phyloP scores from a whole-genome alignment of 2,329 filamentous ascomycete species.

The Aaosphaeria pasadenensis region DNA sequence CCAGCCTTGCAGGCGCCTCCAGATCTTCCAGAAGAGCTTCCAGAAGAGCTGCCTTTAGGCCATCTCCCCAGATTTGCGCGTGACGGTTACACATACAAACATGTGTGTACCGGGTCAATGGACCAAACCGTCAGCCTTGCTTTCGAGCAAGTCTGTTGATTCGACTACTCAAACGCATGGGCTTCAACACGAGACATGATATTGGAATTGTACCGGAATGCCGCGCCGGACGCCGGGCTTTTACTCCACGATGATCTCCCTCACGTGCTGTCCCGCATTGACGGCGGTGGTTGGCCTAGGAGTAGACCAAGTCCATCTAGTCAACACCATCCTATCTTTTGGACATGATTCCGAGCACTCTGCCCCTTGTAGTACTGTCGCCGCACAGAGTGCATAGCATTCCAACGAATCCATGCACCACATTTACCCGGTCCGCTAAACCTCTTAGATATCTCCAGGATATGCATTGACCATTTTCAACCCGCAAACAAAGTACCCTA shows the following conservation, averaged over 20 bases:
- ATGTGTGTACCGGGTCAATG: too few relatives aligned
- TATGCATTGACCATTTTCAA: constrained; percentile 10
- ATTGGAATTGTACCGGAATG: neutral
- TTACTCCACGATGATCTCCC: neutral
- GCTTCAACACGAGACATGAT: too few relatives aligned
- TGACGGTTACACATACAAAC: too few relatives aligned
- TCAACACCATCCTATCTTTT: constrained; percentile 9
- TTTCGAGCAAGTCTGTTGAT: too few relatives aligned
- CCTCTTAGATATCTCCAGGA: constrained; percentile 10
- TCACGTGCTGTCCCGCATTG: neutral
- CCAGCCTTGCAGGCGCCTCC: too few relatives aligned
- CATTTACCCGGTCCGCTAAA: constrained; percentile 29
- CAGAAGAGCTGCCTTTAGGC: too few relatives aligned
- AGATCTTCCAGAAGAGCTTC: too few relatives aligned
- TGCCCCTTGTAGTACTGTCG: constrained; percentile 17
- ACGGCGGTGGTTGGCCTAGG: neutral
- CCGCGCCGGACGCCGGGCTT: constrained; percentile 3
- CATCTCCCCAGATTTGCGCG: too few relatives aligned
- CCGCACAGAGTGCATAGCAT: constrained; percentile 13
- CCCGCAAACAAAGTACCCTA: constrained; percentile 7
- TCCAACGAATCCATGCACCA: constrained; percentile 15
- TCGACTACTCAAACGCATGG: too few relatives aligned
- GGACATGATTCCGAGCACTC: constrained; percentile 12
- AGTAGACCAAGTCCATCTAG: constrained; percentile 5
- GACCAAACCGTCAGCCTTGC: too few relatives aligned